These are phyloP conservation scores for Cardiospermum halicacabum DNA, from an alignment of 345 rosid species.

Conservation along the genomic window DNA sequence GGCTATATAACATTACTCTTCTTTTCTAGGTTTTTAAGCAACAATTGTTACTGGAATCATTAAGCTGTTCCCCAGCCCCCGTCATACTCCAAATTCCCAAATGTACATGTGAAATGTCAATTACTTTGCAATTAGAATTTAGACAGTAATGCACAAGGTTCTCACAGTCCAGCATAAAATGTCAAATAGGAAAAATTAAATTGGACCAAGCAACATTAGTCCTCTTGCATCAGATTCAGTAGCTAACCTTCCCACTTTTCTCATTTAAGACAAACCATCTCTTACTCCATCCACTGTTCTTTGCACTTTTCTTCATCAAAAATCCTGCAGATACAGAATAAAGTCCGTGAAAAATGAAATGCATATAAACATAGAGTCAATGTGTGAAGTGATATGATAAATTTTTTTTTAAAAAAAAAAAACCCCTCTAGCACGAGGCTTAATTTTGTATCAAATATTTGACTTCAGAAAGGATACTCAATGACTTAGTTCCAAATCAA, in stretches of 20 bases:
- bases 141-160: not conserved
- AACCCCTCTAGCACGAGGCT: no score
- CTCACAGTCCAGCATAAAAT: not conserved
- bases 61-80: not conserved
- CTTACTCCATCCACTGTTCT: conserved; percentile 86
- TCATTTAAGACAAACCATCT: conserved; percentile 98
- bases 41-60: not conserved
- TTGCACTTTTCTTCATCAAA: conserved; percentile 87
- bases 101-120: not conserved
- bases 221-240: not conserved
- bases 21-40: not conserved
- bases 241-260: conserved; percentile 90
- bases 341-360: conserved; percentile 1
- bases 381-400: not conserved
- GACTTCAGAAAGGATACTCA: no score
- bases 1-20: no score
- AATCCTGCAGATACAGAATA: conserved; percentile 52
- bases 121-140: not conserved
- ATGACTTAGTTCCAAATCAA: no score
- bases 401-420: no score
- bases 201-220: not conserved
- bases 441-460: not conserved
- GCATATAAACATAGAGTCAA: not conserved
- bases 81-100: not conserved
- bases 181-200: not conserved